Evolutionary conservation across 768 basidiomycete species (phyloP).

Genomic region (Agaricus sinodeliciosus): DNA sequence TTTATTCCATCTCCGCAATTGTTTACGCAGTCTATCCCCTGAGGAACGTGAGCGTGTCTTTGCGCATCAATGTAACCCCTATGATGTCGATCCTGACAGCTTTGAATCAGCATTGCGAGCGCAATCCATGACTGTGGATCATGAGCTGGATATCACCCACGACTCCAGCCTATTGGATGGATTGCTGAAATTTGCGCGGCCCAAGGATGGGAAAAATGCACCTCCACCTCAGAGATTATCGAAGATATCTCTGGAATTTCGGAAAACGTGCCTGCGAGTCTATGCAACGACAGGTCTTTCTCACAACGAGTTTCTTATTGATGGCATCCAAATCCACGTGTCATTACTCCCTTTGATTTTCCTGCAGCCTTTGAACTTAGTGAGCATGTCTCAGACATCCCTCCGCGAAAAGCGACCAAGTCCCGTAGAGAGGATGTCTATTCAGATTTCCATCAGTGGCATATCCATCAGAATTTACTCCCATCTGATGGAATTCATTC

Average conservation of each 20-base stretch:
- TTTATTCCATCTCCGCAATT: constrained; percentile 70
- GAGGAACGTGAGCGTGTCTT: constrained; percentile 21
- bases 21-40: constrained; percentile 38
- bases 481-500: constrained; percentile 53
- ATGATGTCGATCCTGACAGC: constrained; percentile 20
- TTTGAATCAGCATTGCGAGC: constrained; percentile 31
- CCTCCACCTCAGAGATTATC: constrained; percentile 1
- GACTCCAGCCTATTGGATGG: constrained; percentile 13
- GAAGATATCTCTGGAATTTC: constrained; percentile 21
- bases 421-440: constrained; percentile 22
- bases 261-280: constrained; percentile 24
- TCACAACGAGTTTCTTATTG: constrained; percentile 27
- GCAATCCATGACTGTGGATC: constrained; percentile 22
- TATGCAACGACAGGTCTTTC: constrained; percentile 23
- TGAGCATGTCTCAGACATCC: constrained; percentile 41
- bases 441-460: constrained; percentile 34
- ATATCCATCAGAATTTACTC: constrained; percentile 42
- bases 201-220: background rate
- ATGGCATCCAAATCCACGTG: constrained; percentile 21
- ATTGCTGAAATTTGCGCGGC: constrained; percentile 14
- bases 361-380: constrained; percentile 20
- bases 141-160: constrained; percentile 10
- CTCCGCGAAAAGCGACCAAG: constrained; percentile 28
- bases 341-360: constrained; percentile 20
- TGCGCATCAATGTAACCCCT: background rate